Evolutionary conservation across 805 yeast species (phyloP).

Genomic region (Kockiozyma suomiensis): DNA sequence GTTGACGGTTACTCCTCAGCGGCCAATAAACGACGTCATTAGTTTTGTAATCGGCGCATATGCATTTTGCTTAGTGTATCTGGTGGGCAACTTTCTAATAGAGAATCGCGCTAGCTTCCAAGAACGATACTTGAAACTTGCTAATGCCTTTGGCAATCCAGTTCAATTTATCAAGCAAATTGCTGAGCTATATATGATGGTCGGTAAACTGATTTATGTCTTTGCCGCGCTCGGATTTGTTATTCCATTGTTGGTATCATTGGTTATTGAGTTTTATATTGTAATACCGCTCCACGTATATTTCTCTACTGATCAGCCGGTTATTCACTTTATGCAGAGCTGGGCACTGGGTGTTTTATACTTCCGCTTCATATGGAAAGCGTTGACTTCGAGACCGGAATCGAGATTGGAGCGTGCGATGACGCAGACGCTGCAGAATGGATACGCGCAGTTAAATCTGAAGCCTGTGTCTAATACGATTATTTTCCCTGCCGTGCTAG

Average conservation of each 20-base stretch:
- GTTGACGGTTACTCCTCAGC: conserved; percentile 3
- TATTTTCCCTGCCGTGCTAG: conserved; percentile 15
- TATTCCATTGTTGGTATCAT: conserved; percentile 30
- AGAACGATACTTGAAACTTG: not conserved
- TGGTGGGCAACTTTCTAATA: conserved; percentile 3
- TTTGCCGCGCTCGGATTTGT: conserved; percentile 14
- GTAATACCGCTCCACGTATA: conserved; percentile 17
- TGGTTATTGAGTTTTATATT: conserved; percentile 31
- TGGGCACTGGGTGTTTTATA: conserved; percentile 32
- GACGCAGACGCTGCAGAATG: conserved; percentile 18
- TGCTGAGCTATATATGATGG: not conserved
- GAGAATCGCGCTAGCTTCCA: conserved; percentile 8
- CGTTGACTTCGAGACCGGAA: not conserved
- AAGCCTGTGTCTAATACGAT: conserved; percentile 8
- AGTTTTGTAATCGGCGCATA: conserved; percentile 36
- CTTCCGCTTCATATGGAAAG: conserved; percentile 13
- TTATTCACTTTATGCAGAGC: conserved; percentile 23
- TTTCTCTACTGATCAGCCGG: conserved; percentile 24
- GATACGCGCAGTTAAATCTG: conserved; percentile 14
- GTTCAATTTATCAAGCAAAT: conserved; percentile 16
- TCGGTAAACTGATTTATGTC: not conserved
- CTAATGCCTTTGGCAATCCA: not conserved
- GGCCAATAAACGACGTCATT: conserved; percentile 35
- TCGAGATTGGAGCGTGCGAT: conserved; percentile 1
- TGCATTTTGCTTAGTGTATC: conserved; percentile 13